Evolutionary conservation across 148 eudicot genomes (phyloP).

Genomic region (Drosera capensis): DNA sequence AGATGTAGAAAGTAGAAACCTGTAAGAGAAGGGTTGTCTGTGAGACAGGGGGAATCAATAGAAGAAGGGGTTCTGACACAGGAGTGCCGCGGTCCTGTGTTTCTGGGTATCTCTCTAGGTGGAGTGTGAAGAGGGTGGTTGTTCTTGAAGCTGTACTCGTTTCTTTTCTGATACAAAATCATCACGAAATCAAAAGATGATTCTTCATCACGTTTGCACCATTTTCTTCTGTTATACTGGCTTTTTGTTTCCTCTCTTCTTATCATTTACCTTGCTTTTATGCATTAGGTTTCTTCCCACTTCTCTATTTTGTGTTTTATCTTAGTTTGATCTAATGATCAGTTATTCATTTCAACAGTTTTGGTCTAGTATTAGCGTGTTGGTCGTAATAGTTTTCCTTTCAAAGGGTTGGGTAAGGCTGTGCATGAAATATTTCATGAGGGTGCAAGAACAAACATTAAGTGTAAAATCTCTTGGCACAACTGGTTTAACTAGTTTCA

Average conservation of each 20-base stretch:
- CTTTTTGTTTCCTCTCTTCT: conserved; percentile 6
- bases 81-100: conserved; percentile 18
- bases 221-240: conserved; percentile 5
- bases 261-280: not conserved
- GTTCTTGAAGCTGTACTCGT: conserved; percentile 21
- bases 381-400: too few species aligned
- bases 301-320: too few species aligned
- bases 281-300: too few species aligned
- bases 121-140: not conserved
- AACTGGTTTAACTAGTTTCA: too few species aligned
- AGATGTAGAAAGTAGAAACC: too few species aligned
- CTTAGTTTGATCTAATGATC: too few species aligned
- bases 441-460: too few species aligned
- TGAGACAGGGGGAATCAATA: conserved; percentile 13
- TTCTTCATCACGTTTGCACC: not conserved
- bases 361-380: too few species aligned
- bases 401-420: too few species aligned
- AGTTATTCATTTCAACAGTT: too few species aligned
- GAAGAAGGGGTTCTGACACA: conserved; percentile 11
- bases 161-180: conserved; percentile 6
- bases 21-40: conserved; percentile 7
- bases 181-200: conserved; percentile 3
- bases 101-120: conserved; percentile 11
- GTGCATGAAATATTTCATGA: too few species aligned
- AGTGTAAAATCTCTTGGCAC: too few species aligned